Percentiles rank a stretch among this genome's conserved stretches.
Evolutionary conservation across 306 rosid species (phyloP).

Genomic region (Malus orientalis): DNA sequence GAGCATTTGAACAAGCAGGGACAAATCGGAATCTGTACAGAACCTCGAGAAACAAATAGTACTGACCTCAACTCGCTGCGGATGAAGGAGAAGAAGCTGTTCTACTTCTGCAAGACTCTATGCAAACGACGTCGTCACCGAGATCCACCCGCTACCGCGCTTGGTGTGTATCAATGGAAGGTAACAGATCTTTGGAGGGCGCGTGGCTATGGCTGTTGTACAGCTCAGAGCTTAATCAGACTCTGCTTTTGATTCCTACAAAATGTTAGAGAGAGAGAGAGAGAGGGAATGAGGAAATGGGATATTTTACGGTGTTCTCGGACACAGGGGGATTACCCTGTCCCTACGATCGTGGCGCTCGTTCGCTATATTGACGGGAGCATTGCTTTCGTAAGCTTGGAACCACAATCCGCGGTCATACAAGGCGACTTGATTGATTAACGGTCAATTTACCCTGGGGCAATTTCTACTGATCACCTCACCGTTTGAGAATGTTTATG

Average conservation of each 20-base stretch:
- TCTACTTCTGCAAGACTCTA: conserved; percentile 29
- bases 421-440: conserved; percentile 36
- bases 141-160: conserved; percentile 21
- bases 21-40: background rate
- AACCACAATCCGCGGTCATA: conserved; percentile 25
- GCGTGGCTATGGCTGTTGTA: conserved; percentile 34
- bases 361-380: conserved; percentile 14
- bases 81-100: conserved; percentile 16
- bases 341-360: background rate
- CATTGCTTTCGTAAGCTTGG: background rate
- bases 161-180: background rate
- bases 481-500: background rate
- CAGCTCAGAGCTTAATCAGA: conserved; percentile 42
- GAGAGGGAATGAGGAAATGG: background rate
- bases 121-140: conserved; percentile 27
- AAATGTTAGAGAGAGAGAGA: background rate
- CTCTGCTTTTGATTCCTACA: conserved; percentile 12
- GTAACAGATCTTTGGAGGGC: conserved; percentile 30
- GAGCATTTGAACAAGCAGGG: conserved; percentile 5
- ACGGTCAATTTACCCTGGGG: background rate
- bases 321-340: conserved; percentile 25
- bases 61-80: conserved; percentile 40
- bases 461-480: background rate
- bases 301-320: conserved; percentile 18
- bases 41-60: conserved; percentile 26